Conservation (phyloP, 495 filamentous ascomycete genomes). For the Tuber indicum region DNA sequence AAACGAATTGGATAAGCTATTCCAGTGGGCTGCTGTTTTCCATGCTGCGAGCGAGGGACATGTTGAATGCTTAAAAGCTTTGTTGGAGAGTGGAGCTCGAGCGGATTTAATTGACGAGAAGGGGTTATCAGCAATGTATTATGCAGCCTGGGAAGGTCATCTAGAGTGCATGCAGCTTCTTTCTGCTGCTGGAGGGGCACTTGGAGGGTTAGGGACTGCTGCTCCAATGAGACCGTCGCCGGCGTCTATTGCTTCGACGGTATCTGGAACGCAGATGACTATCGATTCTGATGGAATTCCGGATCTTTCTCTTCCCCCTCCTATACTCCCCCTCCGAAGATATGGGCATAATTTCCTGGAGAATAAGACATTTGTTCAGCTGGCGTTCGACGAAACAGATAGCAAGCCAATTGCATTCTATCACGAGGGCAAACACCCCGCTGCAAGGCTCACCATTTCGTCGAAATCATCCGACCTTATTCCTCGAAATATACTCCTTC, state of each 20-base stretch:
- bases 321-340: conserved; percentile 85
- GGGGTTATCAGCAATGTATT: conserved; percentile 88
- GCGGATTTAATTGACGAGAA: conserved; percentile 81
- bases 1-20: conserved; percentile 86
- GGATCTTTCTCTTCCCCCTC: conserved; percentile 83
- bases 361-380: conserved; percentile 87
- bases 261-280: conserved; percentile 48
- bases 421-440: conserved; percentile 90
- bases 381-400: conserved; percentile 69
- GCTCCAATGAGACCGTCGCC: conserved; percentile 49
- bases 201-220: conserved; percentile 30
- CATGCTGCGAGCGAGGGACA: conserved; percentile 96
- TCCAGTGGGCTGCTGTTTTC: conserved; percentile 94
- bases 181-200: conserved; percentile 49
- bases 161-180: conserved; percentile 88
- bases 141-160: conserved; percentile 97
- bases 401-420: conserved; percentile 74
- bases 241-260: conserved; percentile 35
- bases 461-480: conserved; percentile 94
- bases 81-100: conserved; percentile 69
- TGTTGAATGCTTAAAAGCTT: conserved; percentile 70
- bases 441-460: conserved; percentile 88
- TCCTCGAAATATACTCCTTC: conserved; percentile 86
- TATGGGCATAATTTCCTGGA: conserved; percentile 99
- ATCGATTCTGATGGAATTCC: conserved; percentile 82